Conservation (phyloP, 169 alveolate genomes). For the Cryptosporidium canis region DNA sequence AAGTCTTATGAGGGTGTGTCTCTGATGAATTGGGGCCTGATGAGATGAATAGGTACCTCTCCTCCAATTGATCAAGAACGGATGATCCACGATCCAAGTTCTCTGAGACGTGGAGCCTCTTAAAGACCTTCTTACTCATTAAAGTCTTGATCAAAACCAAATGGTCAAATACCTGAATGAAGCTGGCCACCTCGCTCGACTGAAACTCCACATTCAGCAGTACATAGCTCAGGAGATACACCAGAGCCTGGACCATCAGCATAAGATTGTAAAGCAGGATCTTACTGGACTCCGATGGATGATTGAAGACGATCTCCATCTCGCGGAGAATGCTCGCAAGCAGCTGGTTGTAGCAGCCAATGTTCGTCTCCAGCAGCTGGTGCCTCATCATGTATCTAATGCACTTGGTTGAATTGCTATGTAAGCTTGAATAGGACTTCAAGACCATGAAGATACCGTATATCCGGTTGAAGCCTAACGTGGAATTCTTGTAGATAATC, state of each 20-base stretch:
- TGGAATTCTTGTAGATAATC: neutral
- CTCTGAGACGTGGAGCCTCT: no score
- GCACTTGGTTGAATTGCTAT: neutral
- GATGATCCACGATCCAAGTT: neutral
- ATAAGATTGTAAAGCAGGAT: neutral
- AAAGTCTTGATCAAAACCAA: slow-evolving; percentile 18
- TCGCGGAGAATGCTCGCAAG: neutral
- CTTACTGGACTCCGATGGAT: neutral
- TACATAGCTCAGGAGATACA: slow-evolving; percentile 15
- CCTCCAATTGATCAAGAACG: slow-evolving; percentile 41
- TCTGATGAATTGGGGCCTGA: neutral
- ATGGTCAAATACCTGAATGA: neutral
- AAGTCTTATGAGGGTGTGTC: neutral
- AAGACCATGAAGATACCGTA: slow-evolving; percentile 14
- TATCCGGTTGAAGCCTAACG: neutral
- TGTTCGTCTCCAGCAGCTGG: neutral
- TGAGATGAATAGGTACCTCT: neutral
- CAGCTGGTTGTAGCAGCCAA: neutral
- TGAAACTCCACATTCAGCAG: neutral
- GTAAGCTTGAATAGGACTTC: neutral
- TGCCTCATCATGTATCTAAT: neutral
- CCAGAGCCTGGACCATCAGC: neutral
- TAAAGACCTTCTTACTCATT: neutral
- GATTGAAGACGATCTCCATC: neutral
- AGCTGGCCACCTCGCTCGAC: neutral